Evolutionary conservation across 202 grass and related monocot species (phyloP), one percentile per base, ranked within the genome.

Genomic region (Dendrocalamus latiflorus): DNA sequence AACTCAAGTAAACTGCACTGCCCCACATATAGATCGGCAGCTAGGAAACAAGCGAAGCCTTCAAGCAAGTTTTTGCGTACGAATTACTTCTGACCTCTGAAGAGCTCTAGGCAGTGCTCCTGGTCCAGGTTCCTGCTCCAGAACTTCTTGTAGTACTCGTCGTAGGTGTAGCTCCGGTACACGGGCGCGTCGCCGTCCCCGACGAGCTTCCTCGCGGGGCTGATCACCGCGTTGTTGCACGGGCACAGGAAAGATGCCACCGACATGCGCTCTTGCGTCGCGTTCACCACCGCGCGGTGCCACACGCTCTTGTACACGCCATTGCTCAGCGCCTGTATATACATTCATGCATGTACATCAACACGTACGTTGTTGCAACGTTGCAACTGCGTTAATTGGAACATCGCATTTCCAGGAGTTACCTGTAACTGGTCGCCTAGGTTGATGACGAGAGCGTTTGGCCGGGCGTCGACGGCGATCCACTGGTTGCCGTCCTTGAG

Each of bases 101-200:
- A 97, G 76, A 92, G 80, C 77, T 97, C 94, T 3, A 94, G 89
- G 72, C 94, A 97, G 58, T 97, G 94, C 75, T 91, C 88, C 73
- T 94, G 92, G 62, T 97, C 94, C 57, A 97, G 81, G 86, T 92
- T 97, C 81, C 94, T 89, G 69, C 90, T 97, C 94, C 94, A 97
- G 30, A 97, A 97, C 70, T 75, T 94, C 13, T 75, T 86, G 86
- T 97, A 97, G 84, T 97, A 97, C 83, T 94, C 94, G 48, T 87
- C 91, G 63, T 94, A 97, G 21, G 94, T 94, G 94, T 87, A 97
- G 88, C 77, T 89, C 74, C 59, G 82, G 77, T 97, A 97, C 47
- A 89, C 48, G 51, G 88, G 74, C 22, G 36, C 41, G 9, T 74
- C 70, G 14, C 65, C 88, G 28, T 78, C 51, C 54, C 20, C 15